Evolutionary conservation across 192 early-diverging fungal species (phyloP).

Genomic region (Entomortierella chlamydospora): DNA sequence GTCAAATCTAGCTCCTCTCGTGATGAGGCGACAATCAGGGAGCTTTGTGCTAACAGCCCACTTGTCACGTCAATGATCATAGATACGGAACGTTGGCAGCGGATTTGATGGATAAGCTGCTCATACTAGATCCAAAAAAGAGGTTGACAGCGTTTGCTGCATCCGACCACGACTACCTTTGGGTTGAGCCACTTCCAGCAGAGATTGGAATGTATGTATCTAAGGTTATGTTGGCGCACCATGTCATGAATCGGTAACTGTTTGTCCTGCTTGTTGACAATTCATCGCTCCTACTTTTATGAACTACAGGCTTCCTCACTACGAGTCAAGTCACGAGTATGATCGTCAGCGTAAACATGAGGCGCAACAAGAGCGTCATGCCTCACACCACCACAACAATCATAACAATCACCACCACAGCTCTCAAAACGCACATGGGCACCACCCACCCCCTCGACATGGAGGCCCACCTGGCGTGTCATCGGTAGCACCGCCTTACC

Average conservation of each 20-base stretch:
- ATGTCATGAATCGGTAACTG: not conserved
- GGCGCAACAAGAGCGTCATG: conserved; percentile 38
- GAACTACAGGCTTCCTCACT: conserved; percentile 63
- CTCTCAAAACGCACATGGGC: conserved; percentile 16
- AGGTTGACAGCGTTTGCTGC: conserved; percentile 80
- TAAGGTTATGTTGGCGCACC: not conserved
- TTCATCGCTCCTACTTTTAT: not conserved
- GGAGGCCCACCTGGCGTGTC: conserved; percentile 11
- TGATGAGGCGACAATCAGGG: too few species aligned
- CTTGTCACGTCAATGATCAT: not conserved
- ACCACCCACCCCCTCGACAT: conserved; percentile 21
- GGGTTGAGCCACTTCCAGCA: conserved; percentile 75
- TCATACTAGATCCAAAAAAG: conserved; percentile 81
- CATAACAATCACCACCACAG: conserved; percentile 16
- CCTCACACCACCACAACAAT: conserved; percentile 14
- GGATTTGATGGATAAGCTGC: conserved; percentile 82
- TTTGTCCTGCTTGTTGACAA: not conserved
- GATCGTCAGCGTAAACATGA: conserved; percentile 67
- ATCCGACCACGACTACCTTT: conserved; percentile 87
- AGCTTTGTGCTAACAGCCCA: too few species aligned
- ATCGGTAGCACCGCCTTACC: conserved; percentile 7
- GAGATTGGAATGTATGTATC: conserved; percentile 69
- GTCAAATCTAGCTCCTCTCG: not conserved
- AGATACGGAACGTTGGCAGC: conserved; percentile 64
- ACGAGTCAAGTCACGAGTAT: conserved; percentile 84